phyloP scores from a whole-genome alignment of 805 yeast genomes.

The Saccharomyces eubayanus region DNA sequence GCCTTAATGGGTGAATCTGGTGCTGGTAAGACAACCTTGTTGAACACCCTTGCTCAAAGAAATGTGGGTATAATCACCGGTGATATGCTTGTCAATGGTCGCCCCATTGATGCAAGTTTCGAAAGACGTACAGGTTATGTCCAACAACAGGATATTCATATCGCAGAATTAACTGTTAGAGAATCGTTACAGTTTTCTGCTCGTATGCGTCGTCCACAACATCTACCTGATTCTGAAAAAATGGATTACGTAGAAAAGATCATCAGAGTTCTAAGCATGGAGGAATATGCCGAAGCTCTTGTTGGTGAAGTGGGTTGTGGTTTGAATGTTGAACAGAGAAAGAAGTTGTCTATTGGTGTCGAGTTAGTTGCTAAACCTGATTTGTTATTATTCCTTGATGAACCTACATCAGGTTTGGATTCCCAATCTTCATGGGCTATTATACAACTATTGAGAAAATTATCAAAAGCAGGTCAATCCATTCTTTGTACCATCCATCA shows the following conservation, averaged over 20 bases:
- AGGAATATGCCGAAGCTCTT: conserved; percentile 44
- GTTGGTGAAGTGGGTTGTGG: conserved; percentile 40
- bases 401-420: conserved; percentile 47
- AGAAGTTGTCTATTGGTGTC: conserved; percentile 39
- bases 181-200: conserved; percentile 42
- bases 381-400: conserved; percentile 40
- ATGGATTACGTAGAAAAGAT: conserved; percentile 45
- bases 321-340: conserved; percentile 37
- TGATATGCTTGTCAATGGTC: conserved; percentile 48
- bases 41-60: conserved; percentile 46
- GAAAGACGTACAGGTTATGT: conserved; percentile 49
- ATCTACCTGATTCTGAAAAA: conserved; percentile 32
- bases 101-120: conserved; percentile 41
- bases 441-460: conserved; percentile 36
- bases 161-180: conserved; percentile 31
- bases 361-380: conserved; percentile 42
- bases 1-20: conserved; percentile 62
- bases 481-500: conserved; percentile 51
- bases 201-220: conserved; percentile 43
- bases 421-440: conserved; percentile 47
- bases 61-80: conserved; percentile 49
- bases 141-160: conserved; percentile 48
- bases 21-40: conserved; percentile 54
- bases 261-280: conserved; percentile 44
- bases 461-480: conserved; percentile 43